phyloP scores from a whole-genome alignment of 2,329 filamentous ascomycete genomes.

The Corynespora cassiicola region DNA sequence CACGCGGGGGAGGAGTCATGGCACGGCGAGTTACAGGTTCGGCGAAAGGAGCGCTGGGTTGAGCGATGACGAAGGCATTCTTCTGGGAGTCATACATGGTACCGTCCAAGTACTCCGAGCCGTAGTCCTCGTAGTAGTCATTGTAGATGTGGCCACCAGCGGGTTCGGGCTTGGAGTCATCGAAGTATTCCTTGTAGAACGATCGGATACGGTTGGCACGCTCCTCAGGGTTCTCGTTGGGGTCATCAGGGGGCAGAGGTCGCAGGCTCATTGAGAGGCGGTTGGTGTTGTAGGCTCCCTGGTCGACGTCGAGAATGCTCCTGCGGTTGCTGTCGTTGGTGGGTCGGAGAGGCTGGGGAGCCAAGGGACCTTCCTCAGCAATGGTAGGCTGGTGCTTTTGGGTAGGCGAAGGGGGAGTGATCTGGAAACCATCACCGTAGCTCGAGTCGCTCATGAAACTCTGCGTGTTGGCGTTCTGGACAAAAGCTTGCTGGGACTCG shows the following conservation, averaged over 20 bases:
- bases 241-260: conserved; percentile 85
- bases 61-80: conserved; percentile 66
- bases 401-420: conserved; percentile 51
- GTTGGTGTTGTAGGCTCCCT: conserved; percentile 48
- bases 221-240: conserved; percentile 89
- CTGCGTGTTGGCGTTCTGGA: conserved; percentile 40
- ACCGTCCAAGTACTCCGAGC: conserved; percentile 72
- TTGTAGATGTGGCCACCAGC: conserved; percentile 43
- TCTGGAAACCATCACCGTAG: conserved; percentile 62
- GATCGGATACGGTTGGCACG: conserved; percentile 96
- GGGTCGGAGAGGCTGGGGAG: conserved; percentile 37
- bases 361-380: conserved; percentile 24
- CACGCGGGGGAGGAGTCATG: conserved; percentile 90
- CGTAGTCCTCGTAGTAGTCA: conserved; percentile 78
- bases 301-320: conserved; percentile 36
- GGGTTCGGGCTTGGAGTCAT: conserved; percentile 70
- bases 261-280: conserved; percentile 71
- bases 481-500: conserved; percentile 43
- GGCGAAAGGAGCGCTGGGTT: conserved; percentile 68
- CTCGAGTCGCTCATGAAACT: conserved; percentile 58
- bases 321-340: conserved; percentile 15
- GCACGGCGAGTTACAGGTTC: conserved; percentile 86
- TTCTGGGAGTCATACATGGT: conserved; percentile 62
- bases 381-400: conserved; percentile 25
- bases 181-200: conserved; percentile 99